Percentiles rank a stretch among this genome's conserved stretches.
These are phyloP conservation scores for Eucalyptus grandis DNA, from an alignment of 345 rosid genomes.

Conservation along the genomic window DNA sequence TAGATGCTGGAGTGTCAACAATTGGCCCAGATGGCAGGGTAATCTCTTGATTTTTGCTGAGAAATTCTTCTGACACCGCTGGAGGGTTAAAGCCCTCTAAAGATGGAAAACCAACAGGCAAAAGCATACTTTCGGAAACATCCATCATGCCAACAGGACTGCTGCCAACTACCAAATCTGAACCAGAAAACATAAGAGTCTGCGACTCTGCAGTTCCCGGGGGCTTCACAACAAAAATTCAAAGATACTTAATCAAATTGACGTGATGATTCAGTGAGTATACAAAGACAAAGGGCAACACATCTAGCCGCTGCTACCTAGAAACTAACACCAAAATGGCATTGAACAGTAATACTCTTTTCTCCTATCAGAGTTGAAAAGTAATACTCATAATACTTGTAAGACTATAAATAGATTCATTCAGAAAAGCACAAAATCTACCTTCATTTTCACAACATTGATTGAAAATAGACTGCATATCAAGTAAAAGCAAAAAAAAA, in stretches of 20 bases:
- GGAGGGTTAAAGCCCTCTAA: conserved; percentile 74
- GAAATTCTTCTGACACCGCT: conserved; percentile 41
- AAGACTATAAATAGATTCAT: neutral
- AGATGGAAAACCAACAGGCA: conserved; percentile 70
- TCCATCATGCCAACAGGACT: conserved; percentile 78
- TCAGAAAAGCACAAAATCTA: neutral
- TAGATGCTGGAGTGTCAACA: conserved; percentile 29
- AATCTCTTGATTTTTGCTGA: conserved; percentile 64
- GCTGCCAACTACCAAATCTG: conserved; percentile 69
- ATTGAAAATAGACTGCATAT: neutral
- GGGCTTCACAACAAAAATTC: conserved; percentile 44
- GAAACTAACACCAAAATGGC: neutral
- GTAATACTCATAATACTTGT: neutral
- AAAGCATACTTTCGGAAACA: conserved; percentile 68
- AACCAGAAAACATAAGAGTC: conserved; percentile 62
- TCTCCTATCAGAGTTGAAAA: neutral
- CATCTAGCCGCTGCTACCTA: neutral
- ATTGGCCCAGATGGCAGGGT: conserved; percentile 36
- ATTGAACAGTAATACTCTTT: neutral
- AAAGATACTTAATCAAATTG: neutral
- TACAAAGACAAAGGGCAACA: neutral
- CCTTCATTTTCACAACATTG: neutral
- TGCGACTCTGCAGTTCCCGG: conserved; percentile 99
- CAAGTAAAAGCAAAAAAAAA: neutral
- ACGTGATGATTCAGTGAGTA: neutral